Evolutionary conservation across 768 basidiomycete genomes (phyloP).

Genomic region (Calocera viscosa): DNA sequence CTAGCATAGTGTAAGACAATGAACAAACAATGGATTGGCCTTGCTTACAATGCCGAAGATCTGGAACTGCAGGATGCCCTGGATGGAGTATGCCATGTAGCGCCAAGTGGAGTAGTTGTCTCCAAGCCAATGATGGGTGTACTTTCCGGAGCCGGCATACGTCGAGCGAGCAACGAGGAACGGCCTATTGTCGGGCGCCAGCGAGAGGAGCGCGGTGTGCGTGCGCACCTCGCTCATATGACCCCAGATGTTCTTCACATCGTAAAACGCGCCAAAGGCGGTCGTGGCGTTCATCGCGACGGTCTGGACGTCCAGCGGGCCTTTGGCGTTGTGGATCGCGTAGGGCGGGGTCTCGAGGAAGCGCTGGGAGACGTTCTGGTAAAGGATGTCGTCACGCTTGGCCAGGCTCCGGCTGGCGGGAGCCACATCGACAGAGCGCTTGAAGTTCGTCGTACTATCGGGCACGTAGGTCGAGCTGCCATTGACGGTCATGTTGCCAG

Average conservation of each 20-base stretch:
- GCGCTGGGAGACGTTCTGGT: conserved; percentile 7
- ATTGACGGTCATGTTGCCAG: conserved; percentile 60
- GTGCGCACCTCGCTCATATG: conserved; percentile 19
- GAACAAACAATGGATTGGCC: neutral
- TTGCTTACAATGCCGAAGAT: conserved; percentile 47
- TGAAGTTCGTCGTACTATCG: neutral
- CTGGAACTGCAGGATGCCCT: conserved; percentile 72
- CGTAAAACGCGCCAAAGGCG: conserved; percentile 8
- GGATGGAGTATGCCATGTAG: conserved; percentile 56
- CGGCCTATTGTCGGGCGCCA: conserved; percentile 20
- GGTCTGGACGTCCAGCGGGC: conserved; percentile 17
- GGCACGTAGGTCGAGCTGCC: conserved; percentile 12
- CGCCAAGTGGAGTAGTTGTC: conserved; percentile 69
- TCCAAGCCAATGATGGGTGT: conserved; percentile 33
- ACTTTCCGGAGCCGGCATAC: conserved; percentile 20
- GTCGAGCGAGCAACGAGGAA: conserved; percentile 25
- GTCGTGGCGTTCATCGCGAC: conserved; percentile 22
- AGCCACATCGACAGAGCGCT: neutral
- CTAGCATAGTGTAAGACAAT: neutral
- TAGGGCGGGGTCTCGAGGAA: conserved; percentile 36
- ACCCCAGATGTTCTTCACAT: conserved; percentile 20
- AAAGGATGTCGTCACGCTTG: neutral
- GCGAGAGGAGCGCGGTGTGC: conserved; percentile 15
- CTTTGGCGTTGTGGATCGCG: conserved; percentile 40
- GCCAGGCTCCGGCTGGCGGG: neutral